These are phyloP conservation scores for Chondrus crispus DNA, from an alignment of 23 red algal species.

Conservation along the genomic window DNA sequence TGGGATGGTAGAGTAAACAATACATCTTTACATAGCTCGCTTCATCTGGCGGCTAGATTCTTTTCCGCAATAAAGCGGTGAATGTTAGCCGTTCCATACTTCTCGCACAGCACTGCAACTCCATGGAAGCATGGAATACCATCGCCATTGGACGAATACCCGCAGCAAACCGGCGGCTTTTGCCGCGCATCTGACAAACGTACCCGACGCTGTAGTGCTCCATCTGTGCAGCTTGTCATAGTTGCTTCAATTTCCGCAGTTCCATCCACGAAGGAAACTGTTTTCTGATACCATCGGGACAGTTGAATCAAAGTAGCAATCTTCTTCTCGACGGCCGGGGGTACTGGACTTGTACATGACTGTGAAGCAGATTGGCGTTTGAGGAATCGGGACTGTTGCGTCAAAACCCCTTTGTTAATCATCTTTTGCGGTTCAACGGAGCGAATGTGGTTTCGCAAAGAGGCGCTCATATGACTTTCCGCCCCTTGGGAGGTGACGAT, in stretches of 20 bases:
- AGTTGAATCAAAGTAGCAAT: background rate
- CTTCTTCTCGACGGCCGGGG: background rate
- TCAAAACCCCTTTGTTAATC: background rate
- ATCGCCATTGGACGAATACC: constrained; percentile 12
- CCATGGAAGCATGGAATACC: constrained; percentile 36
- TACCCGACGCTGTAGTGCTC: background rate
- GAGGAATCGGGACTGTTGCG: background rate
- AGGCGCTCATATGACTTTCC: background rate
- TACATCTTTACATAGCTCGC: background rate
- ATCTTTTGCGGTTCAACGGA: constrained; percentile 38
- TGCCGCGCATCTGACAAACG: background rate
- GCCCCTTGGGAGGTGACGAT: constrained; percentile 15
- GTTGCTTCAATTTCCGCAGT: constrained; percentile 20
- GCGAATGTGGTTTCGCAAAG: constrained; percentile 8
- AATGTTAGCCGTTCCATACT: background rate
- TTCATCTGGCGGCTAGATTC: background rate
- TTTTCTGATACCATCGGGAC: constrained; percentile 1
- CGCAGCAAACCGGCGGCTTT: background rate
- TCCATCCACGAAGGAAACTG: background rate
- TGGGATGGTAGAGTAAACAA: background rate
- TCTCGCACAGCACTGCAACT: background rate
- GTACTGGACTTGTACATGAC: background rate
- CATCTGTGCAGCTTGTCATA: background rate
- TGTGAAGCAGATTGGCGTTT: background rate
- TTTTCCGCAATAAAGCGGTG: background rate